A percentile compares a stretch with the other conserved stretches of the same genome.
Conservation (phyloP, 108 stramenopile species). For the Aurantiochytrium sp. region DNA sequence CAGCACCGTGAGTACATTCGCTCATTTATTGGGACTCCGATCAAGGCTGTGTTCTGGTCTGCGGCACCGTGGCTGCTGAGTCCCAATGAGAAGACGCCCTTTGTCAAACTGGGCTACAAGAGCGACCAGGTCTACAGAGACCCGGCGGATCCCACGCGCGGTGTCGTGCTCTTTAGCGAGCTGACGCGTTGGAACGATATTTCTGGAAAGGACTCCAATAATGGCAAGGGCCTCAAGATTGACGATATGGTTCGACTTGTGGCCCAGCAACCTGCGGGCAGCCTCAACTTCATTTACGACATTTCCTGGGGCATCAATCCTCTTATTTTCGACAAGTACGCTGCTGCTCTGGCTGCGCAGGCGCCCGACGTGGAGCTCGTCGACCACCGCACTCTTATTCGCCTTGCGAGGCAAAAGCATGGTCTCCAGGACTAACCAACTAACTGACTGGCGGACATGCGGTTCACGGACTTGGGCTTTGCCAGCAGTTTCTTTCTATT, state of each 20-base stretch:
- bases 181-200: neutral
- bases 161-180: neutral
- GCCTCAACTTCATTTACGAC: neutral
- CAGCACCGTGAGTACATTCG: neutral
- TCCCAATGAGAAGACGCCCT: neutral
- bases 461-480: too few relatives aligned
- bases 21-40: neutral
- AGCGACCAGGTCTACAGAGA: neutral
- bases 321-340: neutral
- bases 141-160: neutral
- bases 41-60: neutral
- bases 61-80: conserved; percentile 14
- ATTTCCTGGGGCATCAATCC: neutral
- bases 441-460: neutral
- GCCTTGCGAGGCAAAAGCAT: neutral
- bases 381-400: conserved; percentile 10
- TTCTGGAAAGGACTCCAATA: neutral
- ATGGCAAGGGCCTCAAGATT: neutral
- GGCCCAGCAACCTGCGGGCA: neutral
- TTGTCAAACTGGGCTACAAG: conserved; percentile 12
- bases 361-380: neutral
- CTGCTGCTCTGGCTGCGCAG: neutral
- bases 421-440: neutral
- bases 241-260: neutral
- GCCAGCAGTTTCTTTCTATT: too few relatives aligned